Percentiles rank a stretch among this genome's conserved stretches.
Conservation (phyloP, 116 monocot species). For the Phalaenopsis hybrid region DNA sequence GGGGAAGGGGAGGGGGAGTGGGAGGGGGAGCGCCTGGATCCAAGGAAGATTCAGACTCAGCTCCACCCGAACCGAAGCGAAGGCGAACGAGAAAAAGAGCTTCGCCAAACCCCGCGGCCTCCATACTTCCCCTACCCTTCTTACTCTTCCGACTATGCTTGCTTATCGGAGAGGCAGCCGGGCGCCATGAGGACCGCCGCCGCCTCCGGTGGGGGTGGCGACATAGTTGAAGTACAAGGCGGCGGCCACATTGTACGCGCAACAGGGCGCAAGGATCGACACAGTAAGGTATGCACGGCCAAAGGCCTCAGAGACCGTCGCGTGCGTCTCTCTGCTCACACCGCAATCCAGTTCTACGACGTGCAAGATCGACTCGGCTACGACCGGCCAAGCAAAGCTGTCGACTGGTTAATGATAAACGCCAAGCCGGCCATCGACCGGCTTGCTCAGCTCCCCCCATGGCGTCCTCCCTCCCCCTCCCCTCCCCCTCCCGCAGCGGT, state of each 20-base stretch:
- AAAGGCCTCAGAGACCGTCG: conserved; percentile 85
- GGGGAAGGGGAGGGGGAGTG: neutral
- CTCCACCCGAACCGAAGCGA: neutral
- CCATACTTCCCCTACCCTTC: neutral
- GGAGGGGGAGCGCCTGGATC: conserved; percentile 10
- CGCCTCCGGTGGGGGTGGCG: conserved; percentile 5
- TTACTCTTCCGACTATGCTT: conserved; percentile 2
- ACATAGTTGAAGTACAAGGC: conserved; percentile 67
- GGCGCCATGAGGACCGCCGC: conserved; percentile 4
- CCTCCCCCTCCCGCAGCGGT: neutral
- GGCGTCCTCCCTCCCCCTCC: conserved; percentile 3
- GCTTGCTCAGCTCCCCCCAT: conserved; percentile 43
- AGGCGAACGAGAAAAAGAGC: conserved; percentile 4
- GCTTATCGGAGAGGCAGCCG: neutral
- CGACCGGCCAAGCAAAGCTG: conserved; percentile 97
- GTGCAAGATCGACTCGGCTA: conserved; percentile 94
- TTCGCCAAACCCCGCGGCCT: neutral
- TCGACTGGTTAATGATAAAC: conserved; percentile 87
- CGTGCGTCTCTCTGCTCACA: conserved; percentile 89
- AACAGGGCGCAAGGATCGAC: conserved; percentile 84
- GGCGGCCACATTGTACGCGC: conserved; percentile 77
- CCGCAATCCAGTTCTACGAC: conserved; percentile 97
- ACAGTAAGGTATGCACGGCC: conserved; percentile 95
- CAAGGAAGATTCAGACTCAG: neutral
- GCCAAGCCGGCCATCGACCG: conserved; percentile 80